Evolutionary conservation across 176 grass and related monocot genomes (phyloP), one percentile per base, ranked within the genome.

Genomic region (Guadua angustifolia): DNA sequence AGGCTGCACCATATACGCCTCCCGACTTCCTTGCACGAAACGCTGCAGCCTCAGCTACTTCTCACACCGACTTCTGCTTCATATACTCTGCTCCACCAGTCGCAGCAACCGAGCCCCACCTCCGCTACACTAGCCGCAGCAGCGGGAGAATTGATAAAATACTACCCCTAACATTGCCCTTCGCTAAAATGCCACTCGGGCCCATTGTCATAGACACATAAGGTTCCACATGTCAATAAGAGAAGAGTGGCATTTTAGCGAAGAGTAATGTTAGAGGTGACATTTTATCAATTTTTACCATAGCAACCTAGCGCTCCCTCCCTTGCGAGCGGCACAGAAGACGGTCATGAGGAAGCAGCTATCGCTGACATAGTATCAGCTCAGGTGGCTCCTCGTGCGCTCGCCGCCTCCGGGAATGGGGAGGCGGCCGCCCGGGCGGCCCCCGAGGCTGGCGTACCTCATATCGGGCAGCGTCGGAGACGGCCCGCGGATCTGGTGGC

Each of bases 381-480:
- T 82, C 67, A 66, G 89, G 73, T 90, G 87, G 75, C 91, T 79
- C 1, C 61, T 73, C 46, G 71, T 52, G 53, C 65, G 73, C 19
- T 25, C 24, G n/a, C 57, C 6, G 9, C 14, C 32, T 57, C 79
- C 72, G 61, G 61, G 4, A 38, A 21, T 5, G 18, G 50, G 63
- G 68, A 26, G 18, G 42, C 79, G 71, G 21, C 58, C 26, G 32
- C 88, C 75, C 18, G 40, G 14, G 35, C 90, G 77, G 53, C 93
- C 96, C 64, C 93, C 93, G 24, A 88, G 93, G 72, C 75, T 98
- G 25, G 96, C 96, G 53, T 98, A 95, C 85, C 79, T 98, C 64
- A 87, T 98, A 19, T 89, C 96, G 42, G 89, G 91, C 72, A 73
- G 76, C 40, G 12, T 73, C 60, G 91, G 93, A 17, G 96, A 98